These are phyloP conservation scores for Aureobasidium leucospermi DNA, from an alignment of 2,329 filamentous ascomycete species.

Conservation along the genomic window DNA sequence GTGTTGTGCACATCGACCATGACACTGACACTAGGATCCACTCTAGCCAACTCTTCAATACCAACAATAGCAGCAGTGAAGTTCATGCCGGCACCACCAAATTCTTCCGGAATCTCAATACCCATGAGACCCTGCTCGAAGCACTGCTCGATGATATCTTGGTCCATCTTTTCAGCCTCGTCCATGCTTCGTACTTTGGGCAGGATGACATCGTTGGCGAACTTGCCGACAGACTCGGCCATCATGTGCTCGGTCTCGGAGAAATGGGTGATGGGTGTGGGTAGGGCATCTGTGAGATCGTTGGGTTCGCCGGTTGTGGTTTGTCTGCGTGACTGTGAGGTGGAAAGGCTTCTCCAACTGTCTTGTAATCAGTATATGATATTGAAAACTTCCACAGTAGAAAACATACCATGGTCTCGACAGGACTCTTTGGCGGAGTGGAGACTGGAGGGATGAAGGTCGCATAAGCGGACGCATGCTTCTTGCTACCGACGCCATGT, in stretches of 20 bases:
- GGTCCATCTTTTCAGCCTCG: slow-evolving; percentile 91
- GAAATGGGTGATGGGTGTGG: slow-evolving; percentile 87
- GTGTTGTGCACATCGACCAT: slow-evolving; percentile 98
- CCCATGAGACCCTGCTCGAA: slow-evolving; percentile 98
- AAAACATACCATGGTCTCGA: not conserved
- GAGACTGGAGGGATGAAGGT: slow-evolving; percentile 6
- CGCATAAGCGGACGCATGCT: slow-evolving; percentile 14
- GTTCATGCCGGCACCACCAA: slow-evolving; percentile 95
- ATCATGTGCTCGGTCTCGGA: slow-evolving; percentile 86
- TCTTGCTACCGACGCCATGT: slow-evolving; percentile 17
- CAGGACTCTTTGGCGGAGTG: not conserved
- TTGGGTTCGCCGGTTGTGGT: slow-evolving; percentile 29
- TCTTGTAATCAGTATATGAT: not conserved
- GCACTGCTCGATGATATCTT: slow-evolving; percentile 75
- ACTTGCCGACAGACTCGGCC: slow-evolving; percentile 83
- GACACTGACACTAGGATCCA: slow-evolving; percentile 91
- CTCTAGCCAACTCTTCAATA: slow-evolving; percentile 90
- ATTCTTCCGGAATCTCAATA: slow-evolving; percentile 95
- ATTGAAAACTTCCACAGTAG: not conserved
- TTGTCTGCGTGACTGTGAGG: slow-evolving; percentile 31
- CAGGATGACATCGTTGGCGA: slow-evolving; percentile 79
- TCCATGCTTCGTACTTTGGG: slow-evolving; percentile 97
- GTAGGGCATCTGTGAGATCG: slow-evolving; percentile 69
- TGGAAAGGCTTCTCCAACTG: slow-evolving; percentile 35
- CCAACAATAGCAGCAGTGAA: slow-evolving; percentile 94